Evolutionary conservation across 805 yeast genomes (phyloP).

Genomic region (Suhomyces tanzawaensis): DNA sequence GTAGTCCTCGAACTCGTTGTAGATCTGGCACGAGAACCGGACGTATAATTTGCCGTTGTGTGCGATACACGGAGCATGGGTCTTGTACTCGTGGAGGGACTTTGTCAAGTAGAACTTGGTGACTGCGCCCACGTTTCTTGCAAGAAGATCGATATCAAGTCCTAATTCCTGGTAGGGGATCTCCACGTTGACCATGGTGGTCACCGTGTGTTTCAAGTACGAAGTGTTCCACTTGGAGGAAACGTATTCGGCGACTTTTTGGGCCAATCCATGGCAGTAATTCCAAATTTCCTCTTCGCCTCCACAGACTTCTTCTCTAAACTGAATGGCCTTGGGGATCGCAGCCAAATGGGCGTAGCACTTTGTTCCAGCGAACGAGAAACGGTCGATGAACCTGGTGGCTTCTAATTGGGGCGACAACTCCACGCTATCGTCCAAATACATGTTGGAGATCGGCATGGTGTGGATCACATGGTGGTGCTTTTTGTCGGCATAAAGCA

Average conservation of each 20-base stretch:
- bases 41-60: constrained; percentile 32
- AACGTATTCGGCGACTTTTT: constrained; percentile 39
- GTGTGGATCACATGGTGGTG: constrained; percentile 53
- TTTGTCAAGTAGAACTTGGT: neutral
- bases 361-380: constrained; percentile 50
- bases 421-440: constrained; percentile 31
- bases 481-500: constrained; percentile 53
- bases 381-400: constrained; percentile 42
- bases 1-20: constrained; percentile 56
- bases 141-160: constrained; percentile 8
- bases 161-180: constrained; percentile 29
- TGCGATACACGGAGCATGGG: constrained; percentile 45
- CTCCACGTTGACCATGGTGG: constrained; percentile 45
- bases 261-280: constrained; percentile 48
- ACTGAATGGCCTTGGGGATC: constrained; percentile 50
- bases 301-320: constrained; percentile 54
- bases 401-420: constrained; percentile 19
- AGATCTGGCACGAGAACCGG: constrained; percentile 61
- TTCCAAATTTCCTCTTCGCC: constrained; percentile 53
- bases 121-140: neutral
- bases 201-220: constrained; percentile 35
- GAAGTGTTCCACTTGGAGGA: constrained; percentile 39
- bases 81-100: constrained; percentile 23
- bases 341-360: constrained; percentile 43
- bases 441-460: constrained; percentile 55